phyloP scores from a whole-genome alignment of 163 green algal genomes.

The Coccomyxa subellipsoidea region DNA sequence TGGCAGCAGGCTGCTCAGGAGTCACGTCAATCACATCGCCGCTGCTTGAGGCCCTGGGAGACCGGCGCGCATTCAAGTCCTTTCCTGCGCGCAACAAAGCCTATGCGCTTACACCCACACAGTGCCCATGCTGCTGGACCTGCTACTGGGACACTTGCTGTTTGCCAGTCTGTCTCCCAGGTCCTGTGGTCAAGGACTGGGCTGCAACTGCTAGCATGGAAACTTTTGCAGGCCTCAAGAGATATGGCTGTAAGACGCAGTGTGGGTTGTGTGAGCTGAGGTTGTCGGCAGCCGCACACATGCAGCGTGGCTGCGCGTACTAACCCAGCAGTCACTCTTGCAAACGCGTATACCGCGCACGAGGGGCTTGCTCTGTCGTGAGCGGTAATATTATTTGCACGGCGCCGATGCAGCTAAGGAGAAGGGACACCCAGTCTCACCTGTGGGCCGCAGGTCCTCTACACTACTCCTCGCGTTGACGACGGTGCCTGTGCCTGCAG shows the following conservation, averaged over 20 bases:
- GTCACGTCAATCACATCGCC: background rate
- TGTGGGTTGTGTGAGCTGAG: background rate
- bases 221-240: too few relatives aligned
- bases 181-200: too few relatives aligned
- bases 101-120: background rate
- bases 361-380: background rate
- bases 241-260: background rate
- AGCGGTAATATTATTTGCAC: conserved; percentile 3
- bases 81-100: conserved; percentile 32
- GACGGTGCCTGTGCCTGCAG: conserved; percentile 8
- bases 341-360: conserved; percentile 22
- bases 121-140: too few relatives aligned
- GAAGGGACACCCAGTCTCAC: too few relatives aligned
- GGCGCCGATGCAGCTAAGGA: too few relatives aligned
- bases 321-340: conserved; percentile 3
- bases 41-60: conserved; percentile 7
- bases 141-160: too few relatives aligned
- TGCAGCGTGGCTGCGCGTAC: background rate
- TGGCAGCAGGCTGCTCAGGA: background rate
- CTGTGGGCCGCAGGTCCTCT: background rate
- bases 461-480: conserved; percentile 10
- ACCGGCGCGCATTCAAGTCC: conserved; percentile 50
- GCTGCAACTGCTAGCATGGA: too few relatives aligned
- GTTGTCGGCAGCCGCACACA: conserved; percentile 1
- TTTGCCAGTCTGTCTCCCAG: too few relatives aligned